Percentiles rank a stretch among this genome's conserved stretches.
Evolutionary conservation across 2,329 filamentous ascomycete genomes (phyloP).

Genomic region (Fusarium sp.): DNA sequence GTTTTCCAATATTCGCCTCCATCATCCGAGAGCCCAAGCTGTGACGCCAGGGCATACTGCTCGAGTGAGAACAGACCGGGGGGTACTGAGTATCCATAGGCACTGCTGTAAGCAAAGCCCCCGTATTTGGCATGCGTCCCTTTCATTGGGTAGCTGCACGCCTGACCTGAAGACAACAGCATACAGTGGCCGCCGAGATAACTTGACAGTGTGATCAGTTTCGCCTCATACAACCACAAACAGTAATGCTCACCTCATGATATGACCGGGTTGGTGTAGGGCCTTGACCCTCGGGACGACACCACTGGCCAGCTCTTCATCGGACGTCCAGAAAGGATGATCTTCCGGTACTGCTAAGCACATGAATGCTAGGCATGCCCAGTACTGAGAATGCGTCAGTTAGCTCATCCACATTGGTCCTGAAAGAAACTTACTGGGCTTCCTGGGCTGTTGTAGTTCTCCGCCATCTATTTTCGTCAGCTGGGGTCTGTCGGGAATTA

Average conservation of each 20-base stretch:
- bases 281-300: conserved; percentile 73
- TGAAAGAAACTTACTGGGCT: conserved; percentile 62
- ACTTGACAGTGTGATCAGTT: conserved; percentile 53
- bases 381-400: conserved; percentile 69
- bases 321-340: conserved; percentile 82
- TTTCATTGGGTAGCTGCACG: conserved; percentile 87
- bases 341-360: conserved; percentile 77
- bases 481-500: conserved; percentile 17
- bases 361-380: conserved; percentile 85
- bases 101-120: conserved; percentile 82
- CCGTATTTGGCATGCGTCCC: conserved; percentile 88
- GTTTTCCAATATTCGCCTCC: conserved; percentile 86
- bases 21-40: conserved; percentile 83
- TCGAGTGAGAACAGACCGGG: conserved; percentile 83
- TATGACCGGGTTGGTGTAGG: conserved; percentile 80
- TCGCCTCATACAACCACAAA: background rate
- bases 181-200: conserved; percentile 82
- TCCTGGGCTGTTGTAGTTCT: conserved; percentile 87
- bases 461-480: conserved; percentile 71
- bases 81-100: conserved; percentile 84
- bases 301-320: conserved; percentile 73
- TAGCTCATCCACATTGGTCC: conserved; percentile 39
- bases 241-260: conserved; percentile 65
- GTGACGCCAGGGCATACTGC: conserved; percentile 82
- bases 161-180: conserved; percentile 82